These are phyloP conservation scores for Urtica urens DNA, from an alignment of 306 rosid species.

Conservation along the genomic window DNA sequence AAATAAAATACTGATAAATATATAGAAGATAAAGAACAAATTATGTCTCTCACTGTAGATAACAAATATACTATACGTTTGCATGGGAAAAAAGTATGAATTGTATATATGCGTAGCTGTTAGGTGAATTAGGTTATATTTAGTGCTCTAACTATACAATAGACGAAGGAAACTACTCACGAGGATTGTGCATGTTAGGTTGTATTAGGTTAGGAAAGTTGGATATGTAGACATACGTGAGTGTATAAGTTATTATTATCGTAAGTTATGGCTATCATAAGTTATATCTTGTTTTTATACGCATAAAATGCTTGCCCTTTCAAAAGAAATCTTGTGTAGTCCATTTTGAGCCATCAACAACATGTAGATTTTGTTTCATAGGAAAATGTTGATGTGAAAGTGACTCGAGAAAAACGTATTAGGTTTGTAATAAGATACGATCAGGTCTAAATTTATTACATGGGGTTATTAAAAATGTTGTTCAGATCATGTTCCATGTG, in stretches of 20 bases:
- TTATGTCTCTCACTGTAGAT: too few relatives aligned
- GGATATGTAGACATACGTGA: background rate
- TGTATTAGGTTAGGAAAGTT: constrained; percentile 8
- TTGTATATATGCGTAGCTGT: too few relatives aligned
- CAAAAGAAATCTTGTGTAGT: background rate
- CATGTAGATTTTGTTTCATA: constrained; percentile 9
- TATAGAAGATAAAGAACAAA: too few relatives aligned
- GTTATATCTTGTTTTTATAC: constrained; percentile 2
- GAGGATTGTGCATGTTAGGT: constrained; percentile 4
- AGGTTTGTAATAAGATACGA: too few relatives aligned
- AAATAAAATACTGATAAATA: too few relatives aligned
- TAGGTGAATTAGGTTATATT: constrained; percentile 15
- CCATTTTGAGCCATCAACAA: background rate
- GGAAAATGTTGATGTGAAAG: constrained; percentile 7
- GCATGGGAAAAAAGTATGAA: too few relatives aligned
- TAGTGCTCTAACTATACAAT: constrained; percentile 12
- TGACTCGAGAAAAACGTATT: background rate
- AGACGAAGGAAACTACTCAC: constrained; percentile 1
- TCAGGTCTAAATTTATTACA: too few relatives aligned
- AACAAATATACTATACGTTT: too few relatives aligned
- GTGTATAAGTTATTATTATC: background rate
- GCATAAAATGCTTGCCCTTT: background rate
- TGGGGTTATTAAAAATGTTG: too few relatives aligned
- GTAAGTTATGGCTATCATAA: too few relatives aligned
- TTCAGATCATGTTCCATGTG: too few relatives aligned